Evolutionary conservation across 371 early-diverging fungal genomes (phyloP).

Genomic region (Mortierella sp.): DNA sequence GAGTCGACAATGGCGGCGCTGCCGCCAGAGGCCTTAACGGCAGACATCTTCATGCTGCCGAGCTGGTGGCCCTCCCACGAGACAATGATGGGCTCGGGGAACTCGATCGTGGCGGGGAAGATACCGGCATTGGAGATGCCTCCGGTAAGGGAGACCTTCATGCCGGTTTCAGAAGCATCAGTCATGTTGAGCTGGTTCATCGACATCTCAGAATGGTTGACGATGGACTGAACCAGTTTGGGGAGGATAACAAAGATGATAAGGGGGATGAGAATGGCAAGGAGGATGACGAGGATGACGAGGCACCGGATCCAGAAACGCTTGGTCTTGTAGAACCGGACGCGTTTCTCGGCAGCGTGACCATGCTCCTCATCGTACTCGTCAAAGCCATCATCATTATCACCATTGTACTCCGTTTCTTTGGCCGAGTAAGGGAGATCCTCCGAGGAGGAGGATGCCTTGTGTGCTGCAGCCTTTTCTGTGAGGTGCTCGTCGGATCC

Average conservation of each 20-base stretch:
- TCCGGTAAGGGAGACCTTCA: slow-evolving; percentile 67
- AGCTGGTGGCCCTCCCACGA: slow-evolving; percentile 62
- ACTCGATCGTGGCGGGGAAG: slow-evolving; percentile 66
- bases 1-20: slow-evolving; percentile 61
- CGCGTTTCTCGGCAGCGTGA: slow-evolving; percentile 33
- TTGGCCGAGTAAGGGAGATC: slow-evolving; percentile 38
- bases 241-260: slow-evolving; percentile 67
- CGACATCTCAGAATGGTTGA: slow-evolving; percentile 64
- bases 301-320: slow-evolving; percentile 71
- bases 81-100: slow-evolving; percentile 65
- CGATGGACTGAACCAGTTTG: slow-evolving; percentile 68
- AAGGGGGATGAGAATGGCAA: slow-evolving; percentile 65
- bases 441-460: slow-evolving; percentile 12
- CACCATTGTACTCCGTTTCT: slow-evolving; percentile 38
- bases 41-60: slow-evolving; percentile 67
- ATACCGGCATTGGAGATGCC: slow-evolving; percentile 70
- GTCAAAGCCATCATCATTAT: slow-evolving; percentile 22
- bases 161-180: slow-evolving; percentile 59
- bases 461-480: slow-evolving; percentile 16
- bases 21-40: slow-evolving; percentile 65
- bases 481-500: slow-evolving; percentile 41
- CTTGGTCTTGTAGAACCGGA: slow-evolving; percentile 65
- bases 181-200: slow-evolving; percentile 68
- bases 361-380: slow-evolving; percentile 33
- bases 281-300: slow-evolving; percentile 59